Conservation (phyloP, 1,284 basidiomycete species). For the Boletus sp. region DNA sequence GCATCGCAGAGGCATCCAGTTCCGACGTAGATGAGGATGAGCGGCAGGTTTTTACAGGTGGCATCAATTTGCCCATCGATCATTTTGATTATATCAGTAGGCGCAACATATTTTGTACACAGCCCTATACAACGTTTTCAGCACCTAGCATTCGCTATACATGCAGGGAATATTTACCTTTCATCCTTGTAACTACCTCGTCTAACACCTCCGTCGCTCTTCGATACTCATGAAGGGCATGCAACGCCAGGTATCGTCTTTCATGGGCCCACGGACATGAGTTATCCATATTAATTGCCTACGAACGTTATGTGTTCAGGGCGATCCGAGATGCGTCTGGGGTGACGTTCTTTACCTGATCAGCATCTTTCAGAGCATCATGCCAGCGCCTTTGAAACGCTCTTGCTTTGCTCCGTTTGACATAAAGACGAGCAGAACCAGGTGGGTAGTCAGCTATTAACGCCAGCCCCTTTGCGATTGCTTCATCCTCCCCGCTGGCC, state of each 20-base stretch:
- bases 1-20: constrained; percentile 13
- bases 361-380: constrained; percentile 6
- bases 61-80: constrained; percentile 1
- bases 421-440: background rate
- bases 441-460: background rate
- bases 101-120: constrained; percentile 7
- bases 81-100: background rate
- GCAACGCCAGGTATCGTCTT: constrained; percentile 7
- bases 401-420: constrained; percentile 11
- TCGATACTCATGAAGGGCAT: background rate
- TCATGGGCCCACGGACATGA: constrained; percentile 13
- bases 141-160: background rate
- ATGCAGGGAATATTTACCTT: constrained; percentile 1
- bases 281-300: constrained; percentile 11
- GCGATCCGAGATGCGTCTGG: background rate
- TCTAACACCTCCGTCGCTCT: constrained; percentile 1
- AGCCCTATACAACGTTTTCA: constrained; percentile 8
- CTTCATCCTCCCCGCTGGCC: background rate
- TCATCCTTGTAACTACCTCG: constrained; percentile 2
- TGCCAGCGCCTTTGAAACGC: background rate
- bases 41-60: constrained; percentile 3
- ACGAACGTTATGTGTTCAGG: background rate
- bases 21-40: constrained; percentile 14
- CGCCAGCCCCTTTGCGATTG: background rate
- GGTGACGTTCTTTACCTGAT: constrained; percentile 1